A percentile compares a stretch with the other conserved stretches of the same genome.
Conservation (phyloP, 805 yeast species). For the Barnettozyma siamensis region DNA sequence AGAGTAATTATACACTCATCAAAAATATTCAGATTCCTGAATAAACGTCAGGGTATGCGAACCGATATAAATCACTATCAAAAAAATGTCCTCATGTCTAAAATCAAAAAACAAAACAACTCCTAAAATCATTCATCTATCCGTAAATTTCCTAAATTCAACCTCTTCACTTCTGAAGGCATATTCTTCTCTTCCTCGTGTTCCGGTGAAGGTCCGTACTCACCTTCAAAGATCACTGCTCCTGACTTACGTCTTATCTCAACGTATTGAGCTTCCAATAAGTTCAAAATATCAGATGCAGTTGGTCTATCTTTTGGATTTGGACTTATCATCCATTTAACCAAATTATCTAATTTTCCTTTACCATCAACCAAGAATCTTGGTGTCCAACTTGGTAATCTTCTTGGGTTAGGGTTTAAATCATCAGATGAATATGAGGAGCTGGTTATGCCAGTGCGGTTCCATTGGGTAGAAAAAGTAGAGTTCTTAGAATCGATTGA, state of each 20-base stretch:
- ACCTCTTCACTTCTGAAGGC: constrained; percentile 15
- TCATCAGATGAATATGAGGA: constrained; percentile 26
- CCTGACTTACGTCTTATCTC: constrained; percentile 83
- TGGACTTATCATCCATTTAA: constrained; percentile 86
- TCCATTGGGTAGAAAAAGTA: constrained; percentile 21
- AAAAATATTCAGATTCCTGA: no score
- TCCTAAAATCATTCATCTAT: not conserved
- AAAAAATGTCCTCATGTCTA: no score
- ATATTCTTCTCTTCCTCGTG: constrained; percentile 24
- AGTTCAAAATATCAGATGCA: constrained; percentile 61
- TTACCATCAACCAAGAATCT: constrained; percentile 69
- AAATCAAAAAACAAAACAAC: not conserved
- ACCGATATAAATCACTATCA: not conserved
- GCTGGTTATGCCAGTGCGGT: constrained; percentile 20
- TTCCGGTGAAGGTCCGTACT: constrained; percentile 77
- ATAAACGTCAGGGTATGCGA: no score
- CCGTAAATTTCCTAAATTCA: constrained; percentile 15
- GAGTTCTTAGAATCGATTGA: constrained; percentile 21
- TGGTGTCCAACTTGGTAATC: constrained; percentile 84
- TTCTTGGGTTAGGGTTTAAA: constrained; percentile 18
- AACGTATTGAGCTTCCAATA: constrained; percentile 70
- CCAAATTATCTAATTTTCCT: constrained; percentile 69
- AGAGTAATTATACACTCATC: no score
- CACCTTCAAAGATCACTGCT: constrained; percentile 93
- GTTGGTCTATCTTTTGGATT: constrained; percentile 77